Evolutionary conservation across 208 protist species (phyloP), one percentile per base, ranked within the genome.

Genomic region (Acanthamoeba castellanii): DNA sequence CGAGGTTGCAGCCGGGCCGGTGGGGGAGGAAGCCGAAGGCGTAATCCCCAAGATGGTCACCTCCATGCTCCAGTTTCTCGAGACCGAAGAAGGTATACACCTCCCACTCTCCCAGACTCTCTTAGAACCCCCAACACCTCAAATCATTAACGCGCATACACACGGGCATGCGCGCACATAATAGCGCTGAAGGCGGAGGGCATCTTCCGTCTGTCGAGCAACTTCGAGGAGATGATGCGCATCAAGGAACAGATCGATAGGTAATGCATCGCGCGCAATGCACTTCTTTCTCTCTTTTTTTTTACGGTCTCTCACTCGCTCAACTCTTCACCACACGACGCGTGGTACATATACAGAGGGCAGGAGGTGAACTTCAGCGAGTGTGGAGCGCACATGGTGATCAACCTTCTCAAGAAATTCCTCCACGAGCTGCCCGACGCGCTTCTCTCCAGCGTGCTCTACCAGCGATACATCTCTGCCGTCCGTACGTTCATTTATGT

Each of bases 371-470:
- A 78, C 32, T 78, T 78, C 7, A 20, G 30, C 70, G 70, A 78
- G 70, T 78, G 70, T n/a, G 70, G 70, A 78, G 70, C 70, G 30
- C 70, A 78, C 37, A 45, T 78, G 70, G 70, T 78, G 70, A 78
- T 78, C 30, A 78, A 78, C 70, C 70, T 78, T n/a, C 70, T 78
- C 13, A 78, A 78, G 70, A 78, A 78, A n/a, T 78, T 78, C 70
- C 37, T 78, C 2, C 70, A 78, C 37, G 70, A 78, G 30, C 70
- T 78, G 70, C 70, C 70, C 37, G 70, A 78, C 70, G 27, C 70
- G 7, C 70, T 78, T 18, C 70, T 78, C 37, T 78, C 70, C 30
- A 78, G 70, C 70, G 70, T 78, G 22, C 70, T 78, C 70, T 78
- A 78, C 70, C 70, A 30, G 70, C 70, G 70, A 0, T 78, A 45